phyloP scores from a whole-genome alignment of 2,329 filamentous ascomycete species.

The Trichophaea hybrida region DNA sequence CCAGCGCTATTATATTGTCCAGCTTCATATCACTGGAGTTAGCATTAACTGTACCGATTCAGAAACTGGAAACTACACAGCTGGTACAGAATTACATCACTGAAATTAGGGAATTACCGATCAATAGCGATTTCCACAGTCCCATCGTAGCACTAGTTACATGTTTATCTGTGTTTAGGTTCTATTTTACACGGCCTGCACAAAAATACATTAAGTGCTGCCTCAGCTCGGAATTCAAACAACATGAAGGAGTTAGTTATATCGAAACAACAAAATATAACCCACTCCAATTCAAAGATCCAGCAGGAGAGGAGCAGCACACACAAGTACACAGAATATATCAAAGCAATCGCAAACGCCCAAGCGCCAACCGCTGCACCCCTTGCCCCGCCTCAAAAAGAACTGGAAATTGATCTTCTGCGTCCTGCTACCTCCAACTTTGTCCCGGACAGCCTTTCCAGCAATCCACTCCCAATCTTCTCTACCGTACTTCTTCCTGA shows the following conservation, averaged over 20 bases:
- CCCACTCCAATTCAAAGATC: neutral
- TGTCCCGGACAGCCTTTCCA: neutral
- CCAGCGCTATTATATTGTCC: too few relatives aligned
- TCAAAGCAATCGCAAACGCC: neutral
- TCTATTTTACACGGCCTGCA: too few relatives aligned
- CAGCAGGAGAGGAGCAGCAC: neutral
- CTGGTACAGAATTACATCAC: neutral
- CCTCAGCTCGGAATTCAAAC: neutral
- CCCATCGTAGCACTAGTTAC: neutral
- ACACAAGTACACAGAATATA: neutral
- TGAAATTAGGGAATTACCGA: neutral
- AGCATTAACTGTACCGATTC: neutral
- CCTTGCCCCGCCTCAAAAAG: neutral
- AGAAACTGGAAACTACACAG: neutral
- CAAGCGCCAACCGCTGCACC: neutral
- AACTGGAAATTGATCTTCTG: neutral
- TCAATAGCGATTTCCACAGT: neutral
- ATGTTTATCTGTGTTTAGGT: neutral
- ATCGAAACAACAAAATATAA: neutral
- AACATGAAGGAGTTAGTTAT: neutral
- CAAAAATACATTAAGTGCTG: too few relatives aligned
- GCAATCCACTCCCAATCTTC: neutral
- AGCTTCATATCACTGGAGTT: too few relatives aligned
- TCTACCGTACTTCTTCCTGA: neutral
- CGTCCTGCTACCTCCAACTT: neutral